Percentiles rank a stretch among this genome's conserved stretches.
phyloP scores from a whole-genome alignment of 805 yeast genomes.

The Debaryomyces hansenii region DNA sequence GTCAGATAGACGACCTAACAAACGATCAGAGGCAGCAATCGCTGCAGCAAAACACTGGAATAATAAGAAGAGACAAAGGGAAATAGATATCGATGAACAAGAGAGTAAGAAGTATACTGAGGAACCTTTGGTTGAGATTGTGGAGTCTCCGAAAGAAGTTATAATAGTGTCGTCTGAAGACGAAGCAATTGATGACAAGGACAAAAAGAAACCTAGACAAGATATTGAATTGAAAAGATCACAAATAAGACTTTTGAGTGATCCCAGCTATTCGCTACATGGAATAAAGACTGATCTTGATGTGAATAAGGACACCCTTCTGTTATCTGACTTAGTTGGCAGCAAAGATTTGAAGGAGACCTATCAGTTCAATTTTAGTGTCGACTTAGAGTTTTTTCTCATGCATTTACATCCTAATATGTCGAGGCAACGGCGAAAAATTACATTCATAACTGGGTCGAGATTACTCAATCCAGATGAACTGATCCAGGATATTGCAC shows the following conservation, averaged over 20 bases:
- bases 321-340: slow-evolving; percentile 28
- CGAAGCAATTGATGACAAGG: background rate
- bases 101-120: background rate
- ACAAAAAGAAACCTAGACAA: background rate
- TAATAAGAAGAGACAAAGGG: slow-evolving; percentile 5
- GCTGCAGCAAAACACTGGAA: slow-evolving; percentile 29
- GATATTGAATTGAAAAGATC: slow-evolving; percentile 9
- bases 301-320: slow-evolving; percentile 27
- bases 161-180: background rate
- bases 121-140: background rate
- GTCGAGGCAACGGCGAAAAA: slow-evolving; percentile 11
- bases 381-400: slow-evolving; percentile 41
- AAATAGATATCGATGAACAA: background rate
- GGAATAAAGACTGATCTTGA: slow-evolving; percentile 7
- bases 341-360: slow-evolving; percentile 32
- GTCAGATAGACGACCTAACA: background rate
- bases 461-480: slow-evolving; percentile 11
- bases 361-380: slow-evolving; percentile 50
- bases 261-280: slow-evolving; percentile 20
- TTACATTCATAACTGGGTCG: slow-evolving; percentile 33
- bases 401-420: slow-evolving; percentile 28
- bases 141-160: background rate
- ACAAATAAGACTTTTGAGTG: slow-evolving; percentile 23
- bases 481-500: slow-evolving; percentile 8
- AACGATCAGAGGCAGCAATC: slow-evolving; percentile 19